These are phyloP conservation scores for Retiboletus flavoniger DNA, from an alignment of 1,284 basidiomycete species.

Conservation along the genomic window DNA sequence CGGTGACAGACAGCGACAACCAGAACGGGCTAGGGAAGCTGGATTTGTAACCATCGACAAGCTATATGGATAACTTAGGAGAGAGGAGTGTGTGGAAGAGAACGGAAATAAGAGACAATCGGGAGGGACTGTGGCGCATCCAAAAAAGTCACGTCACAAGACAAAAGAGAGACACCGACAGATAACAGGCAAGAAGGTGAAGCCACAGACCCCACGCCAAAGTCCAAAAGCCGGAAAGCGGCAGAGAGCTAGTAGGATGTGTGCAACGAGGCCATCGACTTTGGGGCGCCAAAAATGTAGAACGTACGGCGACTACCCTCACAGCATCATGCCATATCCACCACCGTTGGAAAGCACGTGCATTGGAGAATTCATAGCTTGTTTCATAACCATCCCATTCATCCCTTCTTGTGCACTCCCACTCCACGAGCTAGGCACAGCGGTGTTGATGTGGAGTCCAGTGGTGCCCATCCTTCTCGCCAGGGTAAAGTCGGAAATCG, in stretches of 20 bases:
- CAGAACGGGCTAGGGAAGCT: neutral
- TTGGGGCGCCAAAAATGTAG: neutral
- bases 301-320: constrained; percentile 20
- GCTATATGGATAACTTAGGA: constrained; percentile 13
- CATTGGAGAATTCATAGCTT: constrained; percentile 35
- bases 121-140: constrained; percentile 10
- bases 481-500: constrained; percentile 25
- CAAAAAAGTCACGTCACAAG: constrained; percentile 12
- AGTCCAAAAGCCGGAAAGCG: constrained; percentile 13
- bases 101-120: constrained; percentile 9
- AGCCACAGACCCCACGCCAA: constrained; percentile 11
- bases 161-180: constrained; percentile 14
- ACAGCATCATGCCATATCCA: constrained; percentile 45
- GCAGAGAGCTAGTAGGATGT: constrained; percentile 13
- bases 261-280: constrained; percentile 11
- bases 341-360: constrained; percentile 36
- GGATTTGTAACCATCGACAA: constrained; percentile 14
- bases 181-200: constrained; percentile 9
- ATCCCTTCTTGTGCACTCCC: constrained; percentile 35
- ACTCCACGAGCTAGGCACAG: constrained; percentile 23
- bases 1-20: constrained; percentile 1
- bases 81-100: neutral
- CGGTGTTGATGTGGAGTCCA: constrained; percentile 29
- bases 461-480: constrained; percentile 26
- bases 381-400: constrained; percentile 38